Evolutionary conservation across 1,284 basidiomycete genomes (phyloP), one percentile per base, ranked within the genome.

Genomic region (Boletus putidus): DNA sequence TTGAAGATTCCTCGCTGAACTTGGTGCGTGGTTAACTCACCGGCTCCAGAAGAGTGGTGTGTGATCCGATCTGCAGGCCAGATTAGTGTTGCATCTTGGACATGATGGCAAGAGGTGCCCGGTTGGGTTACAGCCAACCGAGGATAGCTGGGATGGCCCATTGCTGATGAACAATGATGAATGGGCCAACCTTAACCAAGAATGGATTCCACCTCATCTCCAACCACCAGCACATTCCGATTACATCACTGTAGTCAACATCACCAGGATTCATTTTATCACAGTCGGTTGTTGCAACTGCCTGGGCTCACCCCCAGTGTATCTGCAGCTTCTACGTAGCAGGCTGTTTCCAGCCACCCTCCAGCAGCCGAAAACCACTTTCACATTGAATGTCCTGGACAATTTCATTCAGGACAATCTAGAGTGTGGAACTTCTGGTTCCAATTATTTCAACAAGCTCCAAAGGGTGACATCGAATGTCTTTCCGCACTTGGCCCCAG

Each of bases 371-470:
- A 31, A 63, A 29, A 73, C 71, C 1, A 69, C 53, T 1, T 76
- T 76, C 49, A 72, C 69, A 2, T 76, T 71, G 31, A 16, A 36
- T 0, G 52, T 72, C 0, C 55, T 75, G 9, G 55, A 70, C 5
- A 48, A 70, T 11, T 73, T 73, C 33, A 66, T 72, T 15, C 31
- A 60, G 5, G 69, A 73, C 27, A 67, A 61, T 15, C 39, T 70
- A 1, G 55, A 67, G 6, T 70, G 68, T 23, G 70, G 74, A 36
- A 74, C 66, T n/a, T 67, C 66, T 0, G 63, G 64, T 2, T 66
- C 65, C 35, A 68, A 73, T 44, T 73, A 69, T 54, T 65, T 62
- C 20, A 43, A 35, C 1, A 68, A 68, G 7, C 58, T 75, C 9
- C 12, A 40, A 18, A 52, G 62, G 21, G 49, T 66, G 0, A 75